Base-by-base conservation (phyloP, 208 protist species). In the Crithidia bombi region DNA sequence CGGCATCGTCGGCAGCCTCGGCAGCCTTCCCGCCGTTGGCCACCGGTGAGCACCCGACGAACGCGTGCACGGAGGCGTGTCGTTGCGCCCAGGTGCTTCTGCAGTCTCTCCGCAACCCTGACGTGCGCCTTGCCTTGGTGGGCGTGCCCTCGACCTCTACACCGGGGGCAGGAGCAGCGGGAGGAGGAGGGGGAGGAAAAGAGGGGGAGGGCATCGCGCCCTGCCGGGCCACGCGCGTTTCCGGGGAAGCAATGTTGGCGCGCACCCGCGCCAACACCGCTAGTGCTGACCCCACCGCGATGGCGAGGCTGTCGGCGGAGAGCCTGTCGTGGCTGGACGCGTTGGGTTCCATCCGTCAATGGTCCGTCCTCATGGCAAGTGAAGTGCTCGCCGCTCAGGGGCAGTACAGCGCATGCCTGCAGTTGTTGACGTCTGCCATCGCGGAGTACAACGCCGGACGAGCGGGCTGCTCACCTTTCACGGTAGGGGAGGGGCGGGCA, bases 61-160 rank as follows among this genome's bases (percentile, higher is more conserved):
- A 78, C 52, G 87, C 87, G n/a, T 92, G 79, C 67, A 71, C 73
- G 30, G 87, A 86, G 57, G 87, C 87, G 4, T 75, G 88, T 46
- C 56, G 62, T 23, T 78, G 69, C 38, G 87, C 79, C 46, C 78
- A 80, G 57, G 65, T 73, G 17, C 76, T 92, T 14, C 69, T 90
- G 15, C 79, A 85, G 17, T 75, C 47, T 4, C 47, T 92, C 6
- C 25, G 75, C 38, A 77, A 54, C 50, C 38, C 66, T 9, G 73
- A 80, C n/a, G 32, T 72, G 10, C 67, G 56, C 43, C 63, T 65
- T 21, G 46, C 44, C 5, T 15, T 77, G 21, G 41, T 51, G 9
- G 71, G 63, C 6, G 64, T 62, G 47, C 25, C 64, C 19, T 43
- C 43, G 7, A 25, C 59, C 25, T 30, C 25, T 19, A 41, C 28